Evolutionary conservation across 2,329 filamentous ascomycete species (phyloP).

Genomic region (Pseudogymnoascus sp.): DNA sequence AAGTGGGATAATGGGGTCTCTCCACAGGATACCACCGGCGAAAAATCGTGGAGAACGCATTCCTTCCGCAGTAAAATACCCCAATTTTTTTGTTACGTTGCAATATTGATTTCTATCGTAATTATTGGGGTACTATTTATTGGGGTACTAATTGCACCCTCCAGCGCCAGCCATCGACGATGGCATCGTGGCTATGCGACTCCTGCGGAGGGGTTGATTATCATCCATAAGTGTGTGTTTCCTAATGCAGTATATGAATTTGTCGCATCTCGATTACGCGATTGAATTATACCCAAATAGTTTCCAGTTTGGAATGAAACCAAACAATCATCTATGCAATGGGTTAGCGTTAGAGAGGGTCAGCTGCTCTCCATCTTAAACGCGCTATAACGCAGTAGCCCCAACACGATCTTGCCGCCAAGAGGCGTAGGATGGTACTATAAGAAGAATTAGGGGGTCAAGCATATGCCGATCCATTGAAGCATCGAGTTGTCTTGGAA

Average conservation of each 20-base stretch:
- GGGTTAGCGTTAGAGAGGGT: neutral
- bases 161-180: neutral
- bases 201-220: neutral
- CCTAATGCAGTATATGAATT: neutral
- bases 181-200: neutral
- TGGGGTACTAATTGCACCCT: neutral
- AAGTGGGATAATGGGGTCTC: constrained; percentile 5
- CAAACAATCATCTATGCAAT: neutral
- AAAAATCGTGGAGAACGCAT: neutral
- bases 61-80: neutral
- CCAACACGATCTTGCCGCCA: neutral
- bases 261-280: neutral
- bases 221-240: neutral
- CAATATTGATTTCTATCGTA: neutral
- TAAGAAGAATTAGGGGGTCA: neutral
- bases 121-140: neutral
- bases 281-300: neutral
- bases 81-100: neutral
- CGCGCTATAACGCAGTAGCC: neutral
- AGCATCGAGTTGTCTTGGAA: neutral
- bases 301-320: neutral
- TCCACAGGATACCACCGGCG: neutral
- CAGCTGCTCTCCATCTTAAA: neutral
- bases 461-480: neutral
- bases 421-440: neutral